Percentiles rank a stretch among this genome's conserved stretches.
These are phyloP conservation scores for Nicotiana sylvestris DNA, from an alignment of 257 asterid species.

Conservation along the genomic window DNA sequence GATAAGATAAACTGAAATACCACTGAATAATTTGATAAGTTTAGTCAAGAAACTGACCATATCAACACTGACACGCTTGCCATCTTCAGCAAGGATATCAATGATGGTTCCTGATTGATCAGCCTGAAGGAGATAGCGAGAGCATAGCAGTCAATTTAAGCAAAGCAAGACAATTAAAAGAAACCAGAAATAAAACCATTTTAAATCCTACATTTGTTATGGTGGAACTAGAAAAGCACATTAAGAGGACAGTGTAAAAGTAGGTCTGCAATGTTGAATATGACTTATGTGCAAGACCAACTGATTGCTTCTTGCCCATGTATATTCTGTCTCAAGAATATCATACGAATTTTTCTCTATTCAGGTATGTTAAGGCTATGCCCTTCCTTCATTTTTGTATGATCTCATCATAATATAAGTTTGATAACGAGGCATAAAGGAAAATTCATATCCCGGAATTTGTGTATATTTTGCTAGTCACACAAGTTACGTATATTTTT, in stretches of 20 bases:
- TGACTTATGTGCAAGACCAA: too few relatives aligned
- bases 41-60: constrained; percentile 45
- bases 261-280: too few relatives aligned
- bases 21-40: neutral
- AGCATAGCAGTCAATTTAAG: neutral
- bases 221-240: neutral
- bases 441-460: too few relatives aligned
- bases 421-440: too few relatives aligned
- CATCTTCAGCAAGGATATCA: constrained; percentile 68
- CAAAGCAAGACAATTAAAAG: neutral
- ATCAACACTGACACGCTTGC: constrained; percentile 76
- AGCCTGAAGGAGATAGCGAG: constrained; percentile 37
- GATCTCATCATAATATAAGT: too few relatives aligned
- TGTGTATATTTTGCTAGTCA: too few relatives aligned
- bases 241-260: neutral
- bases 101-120: constrained; percentile 69
- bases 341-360: too few relatives aligned
- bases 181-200: neutral
- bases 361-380: too few relatives aligned
- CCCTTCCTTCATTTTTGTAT: too few relatives aligned
- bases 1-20: neutral
- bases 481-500: too few relatives aligned
- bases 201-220: neutral
- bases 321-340: too few relatives aligned
- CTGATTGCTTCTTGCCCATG: too few relatives aligned